Evolutionary conservation across 73 alveolate genomes (phyloP).

Genomic region (Breviolum minutum): DNA sequence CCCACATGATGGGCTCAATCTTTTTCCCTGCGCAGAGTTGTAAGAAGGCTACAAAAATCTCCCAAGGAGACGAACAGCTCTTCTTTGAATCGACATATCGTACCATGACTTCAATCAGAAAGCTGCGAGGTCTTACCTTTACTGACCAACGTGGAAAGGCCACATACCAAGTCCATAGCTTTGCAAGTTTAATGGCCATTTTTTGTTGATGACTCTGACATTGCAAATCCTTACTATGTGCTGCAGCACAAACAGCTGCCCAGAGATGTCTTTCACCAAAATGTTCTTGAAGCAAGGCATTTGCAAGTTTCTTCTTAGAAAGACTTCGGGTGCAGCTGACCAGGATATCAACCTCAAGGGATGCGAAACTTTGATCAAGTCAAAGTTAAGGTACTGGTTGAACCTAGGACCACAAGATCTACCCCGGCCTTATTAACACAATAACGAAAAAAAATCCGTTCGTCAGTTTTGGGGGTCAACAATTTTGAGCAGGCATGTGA

Average conservation of each 20-base stretch:
- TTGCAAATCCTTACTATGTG: neutral
- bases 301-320: neutral
- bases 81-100: neutral
- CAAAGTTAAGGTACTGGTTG: neutral
- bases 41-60: conserved; percentile 9
- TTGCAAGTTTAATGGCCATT: neutral
- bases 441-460: too few relatives aligned
- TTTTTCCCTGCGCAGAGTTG: neutral
- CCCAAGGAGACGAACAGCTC: neutral
- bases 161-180: neutral
- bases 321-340: neutral
- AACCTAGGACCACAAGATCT: too few relatives aligned
- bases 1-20: conserved; percentile 8
- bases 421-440: too few relatives aligned
- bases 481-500: too few relatives aligned
- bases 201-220: too few relatives aligned
- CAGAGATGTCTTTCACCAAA: neutral
- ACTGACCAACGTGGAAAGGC: conserved; percentile 1
- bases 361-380: neutral
- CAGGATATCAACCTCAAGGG: conserved; percentile 44
- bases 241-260: neutral
- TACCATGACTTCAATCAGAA: neutral
- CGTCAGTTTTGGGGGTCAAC: too few relatives aligned
- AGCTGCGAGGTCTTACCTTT: conserved; percentile 12
- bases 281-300: neutral